A percentile compares a stretch with the other conserved stretches of the same genome.
phyloP scores from a whole-genome alignment of 2,329 filamentous ascomycete genomes.

The Chalara sp. region DNA sequence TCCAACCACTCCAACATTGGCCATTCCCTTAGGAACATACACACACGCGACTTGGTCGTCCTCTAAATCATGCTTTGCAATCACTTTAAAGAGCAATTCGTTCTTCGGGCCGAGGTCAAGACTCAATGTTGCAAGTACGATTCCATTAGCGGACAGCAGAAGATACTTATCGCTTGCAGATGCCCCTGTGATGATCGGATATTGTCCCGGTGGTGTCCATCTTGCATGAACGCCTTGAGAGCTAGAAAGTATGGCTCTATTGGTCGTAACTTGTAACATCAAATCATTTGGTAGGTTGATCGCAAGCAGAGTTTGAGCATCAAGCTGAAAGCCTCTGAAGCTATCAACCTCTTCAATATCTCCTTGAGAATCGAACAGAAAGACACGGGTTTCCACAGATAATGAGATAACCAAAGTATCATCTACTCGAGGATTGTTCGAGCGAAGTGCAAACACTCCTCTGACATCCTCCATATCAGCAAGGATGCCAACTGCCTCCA shows the following conservation, averaged over 20 bases:
- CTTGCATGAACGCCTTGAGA: constrained; percentile 46
- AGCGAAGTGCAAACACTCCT: constrained; percentile 63
- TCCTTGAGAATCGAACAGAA: constrained; percentile 66
- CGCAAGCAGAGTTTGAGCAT: constrained; percentile 65
- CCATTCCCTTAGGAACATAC: constrained; percentile 48
- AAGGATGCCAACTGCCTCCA: constrained; percentile 79
- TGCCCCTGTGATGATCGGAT: constrained; percentile 64
- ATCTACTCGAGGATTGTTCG: constrained; percentile 40
- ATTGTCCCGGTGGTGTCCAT: constrained; percentile 44
- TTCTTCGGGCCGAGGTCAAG: constrained; percentile 41
- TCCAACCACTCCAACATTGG: constrained; percentile 67
- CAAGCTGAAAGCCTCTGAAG: constrained; percentile 64
- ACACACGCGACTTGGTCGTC: constrained; percentile 81
- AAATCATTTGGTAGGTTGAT: constrained; percentile 56
- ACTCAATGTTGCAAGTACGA: constrained; percentile 62
- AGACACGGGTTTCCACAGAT: constrained; percentile 75
- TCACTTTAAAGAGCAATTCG: constrained; percentile 29
- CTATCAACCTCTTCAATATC: constrained; percentile 81
- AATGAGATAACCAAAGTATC: constrained; percentile 79
- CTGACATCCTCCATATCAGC: constrained; percentile 71
- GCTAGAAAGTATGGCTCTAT: constrained; percentile 55
- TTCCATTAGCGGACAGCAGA: constrained; percentile 70
- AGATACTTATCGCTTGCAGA: constrained; percentile 66
- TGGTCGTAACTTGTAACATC: constrained; percentile 71
- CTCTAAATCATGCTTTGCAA: constrained; percentile 53